phyloP scores from a whole-genome alignment of 2,329 filamentous ascomycete species.

The Stromatinia cepivora region DNA sequence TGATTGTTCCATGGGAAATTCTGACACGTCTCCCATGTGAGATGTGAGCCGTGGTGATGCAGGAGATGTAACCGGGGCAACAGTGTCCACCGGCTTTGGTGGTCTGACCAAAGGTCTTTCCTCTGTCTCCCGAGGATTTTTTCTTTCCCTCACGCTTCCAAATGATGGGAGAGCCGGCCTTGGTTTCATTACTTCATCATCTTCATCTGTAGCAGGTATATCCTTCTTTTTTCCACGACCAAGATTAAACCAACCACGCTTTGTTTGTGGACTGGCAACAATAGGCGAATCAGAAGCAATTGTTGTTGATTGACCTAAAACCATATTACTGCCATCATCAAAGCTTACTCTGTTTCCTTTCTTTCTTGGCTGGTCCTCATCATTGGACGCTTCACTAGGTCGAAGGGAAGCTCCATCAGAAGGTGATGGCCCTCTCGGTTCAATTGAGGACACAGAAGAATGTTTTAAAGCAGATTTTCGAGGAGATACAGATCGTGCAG shows the following conservation, averaged over 20 bases:
- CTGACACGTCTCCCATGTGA: constrained; percentile 29
- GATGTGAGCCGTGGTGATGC: constrained; percentile 36
- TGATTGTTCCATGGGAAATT: constrained; percentile 46
- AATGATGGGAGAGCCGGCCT: constrained; percentile 72
- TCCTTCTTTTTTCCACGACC: constrained; percentile 55
- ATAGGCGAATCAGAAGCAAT: constrained; percentile 46
- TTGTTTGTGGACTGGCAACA: constrained; percentile 45
- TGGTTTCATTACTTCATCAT: constrained; percentile 72
- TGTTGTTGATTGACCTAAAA: constrained; percentile 52
- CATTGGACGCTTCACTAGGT: constrained; percentile 48
- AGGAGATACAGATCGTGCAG: constrained; percentile 70
- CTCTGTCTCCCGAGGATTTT: constrained; percentile 53
- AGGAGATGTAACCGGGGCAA: constrained; percentile 22
- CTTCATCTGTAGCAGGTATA: constrained; percentile 50
- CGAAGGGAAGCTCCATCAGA: constrained; percentile 38
- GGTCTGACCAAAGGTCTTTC: constrained; percentile 62
- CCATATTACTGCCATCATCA: constrained; percentile 58
- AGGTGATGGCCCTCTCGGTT: constrained; percentile 54
- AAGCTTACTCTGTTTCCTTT: constrained; percentile 77
- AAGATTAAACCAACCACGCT: constrained; percentile 55
- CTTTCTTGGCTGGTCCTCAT: constrained; percentile 48
- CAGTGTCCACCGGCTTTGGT: constrained; percentile 42
- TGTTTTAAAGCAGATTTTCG: constrained; percentile 76
- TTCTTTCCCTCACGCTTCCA: constrained; percentile 69
- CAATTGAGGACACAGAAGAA: constrained; percentile 46